Evolutionary conservation across 306 rosid species (phyloP).

Genomic region (Delonix regia): DNA sequence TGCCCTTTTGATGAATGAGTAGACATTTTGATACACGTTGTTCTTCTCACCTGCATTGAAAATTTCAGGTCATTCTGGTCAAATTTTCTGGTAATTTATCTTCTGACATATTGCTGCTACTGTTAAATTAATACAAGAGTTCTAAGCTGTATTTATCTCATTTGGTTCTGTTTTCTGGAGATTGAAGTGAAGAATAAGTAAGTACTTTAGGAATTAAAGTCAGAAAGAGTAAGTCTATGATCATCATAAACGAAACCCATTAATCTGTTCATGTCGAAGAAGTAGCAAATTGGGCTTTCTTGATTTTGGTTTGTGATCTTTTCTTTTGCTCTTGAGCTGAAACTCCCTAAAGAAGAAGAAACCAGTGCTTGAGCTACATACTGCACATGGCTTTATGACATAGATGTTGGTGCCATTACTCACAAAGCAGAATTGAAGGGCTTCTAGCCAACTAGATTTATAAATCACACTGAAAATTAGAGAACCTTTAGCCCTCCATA

Average conservation of each 20-base stretch:
- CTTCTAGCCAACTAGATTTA: not conserved
- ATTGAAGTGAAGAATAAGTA: not conserved
- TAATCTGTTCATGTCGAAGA: not conserved
- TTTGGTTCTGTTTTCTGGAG: not conserved
- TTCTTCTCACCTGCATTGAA: constrained; percentile 37
- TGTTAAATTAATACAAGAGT: not conserved
- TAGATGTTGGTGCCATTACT: not conserved
- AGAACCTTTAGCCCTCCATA: not conserved
- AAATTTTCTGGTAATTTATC: not conserved
- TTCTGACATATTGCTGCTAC: constrained; percentile 23
- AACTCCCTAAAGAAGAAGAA: constrained; percentile 12
- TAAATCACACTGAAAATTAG: constrained; percentile 26
- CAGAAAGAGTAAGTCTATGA: not conserved
- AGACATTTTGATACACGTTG: constrained; percentile 2
- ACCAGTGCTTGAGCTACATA: constrained; percentile 5
- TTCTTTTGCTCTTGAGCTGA: constrained; percentile 5
- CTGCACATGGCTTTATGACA: not conserved
- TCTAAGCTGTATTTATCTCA: not conserved
- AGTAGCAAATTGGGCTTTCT: not conserved
- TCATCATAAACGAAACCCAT: constrained; percentile 2
- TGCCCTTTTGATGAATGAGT: constrained; percentile 77
- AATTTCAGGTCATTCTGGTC: not conserved
- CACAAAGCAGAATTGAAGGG: not conserved
- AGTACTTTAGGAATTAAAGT: not conserved
- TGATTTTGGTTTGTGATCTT: constrained; percentile 18